Percentiles rank a stretch among this genome's conserved stretches.
These are phyloP conservation scores for Blastomyces silverae DNA, from an alignment of 2,329 filamentous ascomycete genomes.

Conservation along the genomic window DNA sequence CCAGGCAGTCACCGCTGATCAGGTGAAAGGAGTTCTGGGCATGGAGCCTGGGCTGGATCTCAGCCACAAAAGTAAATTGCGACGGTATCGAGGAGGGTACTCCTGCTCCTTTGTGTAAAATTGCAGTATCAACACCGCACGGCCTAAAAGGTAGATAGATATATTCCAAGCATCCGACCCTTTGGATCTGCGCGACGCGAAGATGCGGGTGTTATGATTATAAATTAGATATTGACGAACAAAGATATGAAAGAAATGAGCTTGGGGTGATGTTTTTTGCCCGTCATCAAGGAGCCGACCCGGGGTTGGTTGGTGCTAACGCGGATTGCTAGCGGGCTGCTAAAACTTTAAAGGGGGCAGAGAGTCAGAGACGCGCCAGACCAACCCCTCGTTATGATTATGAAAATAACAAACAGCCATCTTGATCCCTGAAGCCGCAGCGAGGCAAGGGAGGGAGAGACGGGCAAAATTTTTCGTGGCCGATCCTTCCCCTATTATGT, in stretches of 20 bases:
- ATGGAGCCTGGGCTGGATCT: constrained; percentile 1
- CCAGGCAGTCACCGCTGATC: too few species aligned
- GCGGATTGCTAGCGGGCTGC: not conserved
- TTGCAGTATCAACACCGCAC: not conserved
- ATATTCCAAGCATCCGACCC: not conserved
- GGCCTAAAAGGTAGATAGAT: not conserved
- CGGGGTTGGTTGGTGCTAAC: not conserved
- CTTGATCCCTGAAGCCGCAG: not conserved
- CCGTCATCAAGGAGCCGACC: not conserved
- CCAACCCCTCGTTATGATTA: not conserved
- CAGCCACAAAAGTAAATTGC: constrained; percentile 5
- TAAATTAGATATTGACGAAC: not conserved
- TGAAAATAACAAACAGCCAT: constrained; percentile 4
- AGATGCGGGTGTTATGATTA: not conserved
- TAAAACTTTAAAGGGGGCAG: not conserved
- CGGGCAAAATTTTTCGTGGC: not conserved
- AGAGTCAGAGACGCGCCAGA: not conserved
- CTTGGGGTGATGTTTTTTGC: not conserved
- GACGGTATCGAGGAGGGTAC: not conserved
- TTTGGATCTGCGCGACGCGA: not conserved
- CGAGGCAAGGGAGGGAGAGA: not conserved
- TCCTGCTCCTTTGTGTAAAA: not conserved
- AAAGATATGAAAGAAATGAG: not conserved
- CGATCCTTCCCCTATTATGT: not conserved
- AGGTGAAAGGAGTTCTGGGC: not conserved